A percentile compares a stretch with the other conserved stretches of the same genome.
These are phyloP conservation scores for Amylostereum areolatum DNA, from an alignment of 1,284 basidiomycete species.

Conservation along the genomic window DNA sequence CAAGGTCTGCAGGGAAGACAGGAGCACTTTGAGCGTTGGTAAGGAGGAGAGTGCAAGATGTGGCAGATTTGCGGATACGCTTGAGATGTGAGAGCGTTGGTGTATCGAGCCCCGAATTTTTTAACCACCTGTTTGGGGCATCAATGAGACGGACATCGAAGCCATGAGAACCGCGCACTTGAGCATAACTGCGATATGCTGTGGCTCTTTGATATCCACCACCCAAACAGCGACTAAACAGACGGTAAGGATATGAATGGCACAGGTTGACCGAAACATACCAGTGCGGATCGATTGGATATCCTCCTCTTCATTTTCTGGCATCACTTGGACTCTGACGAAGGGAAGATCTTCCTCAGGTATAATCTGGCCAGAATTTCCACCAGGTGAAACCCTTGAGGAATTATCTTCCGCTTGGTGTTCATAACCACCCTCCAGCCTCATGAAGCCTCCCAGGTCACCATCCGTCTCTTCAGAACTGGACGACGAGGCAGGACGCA, in stretches of 20 bases:
- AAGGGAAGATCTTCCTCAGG: conserved; percentile 59
- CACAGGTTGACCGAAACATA: conserved; percentile 18
- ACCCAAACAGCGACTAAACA: conserved; percentile 70
- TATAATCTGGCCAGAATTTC: conserved; percentile 41
- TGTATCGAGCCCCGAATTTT: conserved; percentile 51
- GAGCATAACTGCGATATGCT: conserved; percentile 56
- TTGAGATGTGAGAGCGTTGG: conserved; percentile 72
- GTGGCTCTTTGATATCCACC: conserved; percentile 73
- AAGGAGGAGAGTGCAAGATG: conserved; percentile 49
- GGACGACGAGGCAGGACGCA: neutral
- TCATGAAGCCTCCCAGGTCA: conserved; percentile 40
- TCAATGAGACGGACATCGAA: conserved; percentile 2
- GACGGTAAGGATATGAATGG: neutral
- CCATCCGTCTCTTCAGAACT: conserved; percentile 25
- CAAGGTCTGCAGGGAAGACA: conserved; percentile 21
- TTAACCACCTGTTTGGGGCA: conserved; percentile 51
- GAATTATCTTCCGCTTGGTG: too few relatives aligned
- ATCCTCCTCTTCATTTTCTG: conserved; percentile 57
- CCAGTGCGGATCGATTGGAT: conserved; percentile 50
- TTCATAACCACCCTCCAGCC: too few relatives aligned
- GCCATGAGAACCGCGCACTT: conserved; percentile 40
- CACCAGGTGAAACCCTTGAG: too few relatives aligned
- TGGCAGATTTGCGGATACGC: conserved; percentile 57
- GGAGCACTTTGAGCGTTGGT: conserved; percentile 27
- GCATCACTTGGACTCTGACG: conserved; percentile 45